Base-by-base conservation (phyloP, 139 green algal species). In the Diplosphaera chodatii region DNA sequence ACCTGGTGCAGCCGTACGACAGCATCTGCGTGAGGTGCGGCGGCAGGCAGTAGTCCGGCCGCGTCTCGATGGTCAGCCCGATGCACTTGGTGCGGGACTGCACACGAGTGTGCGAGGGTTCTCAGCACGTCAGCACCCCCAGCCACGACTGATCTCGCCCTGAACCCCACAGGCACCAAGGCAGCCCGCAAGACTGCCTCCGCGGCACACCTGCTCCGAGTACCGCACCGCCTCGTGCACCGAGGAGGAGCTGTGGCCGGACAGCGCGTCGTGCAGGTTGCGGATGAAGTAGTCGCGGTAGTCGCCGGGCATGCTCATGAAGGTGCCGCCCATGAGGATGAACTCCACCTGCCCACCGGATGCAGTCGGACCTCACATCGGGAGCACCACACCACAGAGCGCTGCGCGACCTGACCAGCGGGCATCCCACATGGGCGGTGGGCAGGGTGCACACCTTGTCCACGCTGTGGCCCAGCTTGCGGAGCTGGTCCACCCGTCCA, bases 311-410 rank as follows among this genome's bases (percentile, higher is more conserved):
- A 99, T 80, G 5, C 84, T 94, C 94, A 99, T 98, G 84, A 99
- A 99, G 40, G 94, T 99, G 64, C 94, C 94, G n/a, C 94, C 94
- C 94, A 99, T 99, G 1, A 99, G 82, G 74, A 99, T 97, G 84
- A 94, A 99, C 86, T 99, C 94, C 28, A 97, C 93, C 84, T 89
- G 70, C 40, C n/a, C n/a, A n/a, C n/a, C n/a, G n/a, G n/a, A n/a
- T n/a, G n/a, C n/a, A n/a, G n/a, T n/a, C n/a, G n/a, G n/a, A n/a
- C n/a, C n/a, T n/a, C n/a, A n/a, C n/a, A n/a, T n/a, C n/a, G n/a
- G n/a, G n/a, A n/a, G n/a, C n/a, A n/a, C n/a, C n/a, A n/a, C n/a
- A n/a, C n/a, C n/a, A n/a, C n/a, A n/a, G n/a, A n/a, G n/a, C n/a
- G n/a, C n/a, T n/a, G n/a, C n/a, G n/a, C n/a, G n/a, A n/a, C n/a